These are phyloP conservation scores for Alternaria alternata DNA, from an alignment of 2,329 filamentous ascomycete genomes.

Conservation along the genomic window DNA sequence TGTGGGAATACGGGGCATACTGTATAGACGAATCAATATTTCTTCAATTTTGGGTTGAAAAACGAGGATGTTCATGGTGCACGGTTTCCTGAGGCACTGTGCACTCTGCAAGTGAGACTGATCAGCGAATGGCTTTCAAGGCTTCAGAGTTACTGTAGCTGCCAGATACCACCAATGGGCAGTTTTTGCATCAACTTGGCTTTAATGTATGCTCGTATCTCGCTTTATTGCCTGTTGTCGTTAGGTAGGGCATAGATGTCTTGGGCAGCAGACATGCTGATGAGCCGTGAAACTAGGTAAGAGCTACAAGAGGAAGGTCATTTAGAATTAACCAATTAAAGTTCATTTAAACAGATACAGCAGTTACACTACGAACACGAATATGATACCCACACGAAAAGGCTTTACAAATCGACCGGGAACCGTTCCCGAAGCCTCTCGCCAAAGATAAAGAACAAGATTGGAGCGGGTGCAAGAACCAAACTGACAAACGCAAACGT, in stretches of 20 bases:
- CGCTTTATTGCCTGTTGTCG: neutral
- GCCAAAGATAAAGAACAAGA: slow-evolving; percentile 60
- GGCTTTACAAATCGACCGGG: slow-evolving; percentile 27
- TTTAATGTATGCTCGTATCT: neutral
- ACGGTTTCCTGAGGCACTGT: neutral
- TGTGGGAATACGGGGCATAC: neutral
- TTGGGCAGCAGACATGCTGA: neutral
- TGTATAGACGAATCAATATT: neutral
- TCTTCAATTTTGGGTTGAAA: neutral
- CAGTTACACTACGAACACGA: neutral
- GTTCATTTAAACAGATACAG: neutral
- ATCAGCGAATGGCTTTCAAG: neutral
- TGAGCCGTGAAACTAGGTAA: neutral
- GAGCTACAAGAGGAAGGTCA: neutral
- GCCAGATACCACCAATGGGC: neutral
- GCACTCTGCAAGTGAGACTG: neutral
- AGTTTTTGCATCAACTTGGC: neutral
- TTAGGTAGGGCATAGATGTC: neutral
- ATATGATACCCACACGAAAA: neutral
- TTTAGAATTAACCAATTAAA: neutral
- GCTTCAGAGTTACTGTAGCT: neutral
- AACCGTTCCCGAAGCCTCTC: slow-evolving; percentile 56
- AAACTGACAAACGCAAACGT: slow-evolving; percentile 58
- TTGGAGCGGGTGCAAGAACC: slow-evolving; percentile 58
- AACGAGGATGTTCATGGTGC: neutral